These are phyloP conservation scores for Solanum aculeatissimum DNA, from an alignment of 305 asterid genomes.

Conservation along the genomic window DNA sequence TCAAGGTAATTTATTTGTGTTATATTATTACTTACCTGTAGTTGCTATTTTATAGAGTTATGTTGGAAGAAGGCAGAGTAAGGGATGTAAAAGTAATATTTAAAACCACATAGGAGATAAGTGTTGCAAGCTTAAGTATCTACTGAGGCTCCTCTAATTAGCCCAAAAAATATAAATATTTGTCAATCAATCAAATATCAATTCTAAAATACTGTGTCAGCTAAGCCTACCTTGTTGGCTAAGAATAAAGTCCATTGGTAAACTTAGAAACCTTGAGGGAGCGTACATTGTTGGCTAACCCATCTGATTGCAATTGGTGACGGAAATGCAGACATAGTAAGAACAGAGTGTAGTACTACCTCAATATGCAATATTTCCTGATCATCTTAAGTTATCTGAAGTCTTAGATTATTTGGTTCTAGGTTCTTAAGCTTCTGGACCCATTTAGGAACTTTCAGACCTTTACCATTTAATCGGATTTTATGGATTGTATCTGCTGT, in stretches of 20 bases:
- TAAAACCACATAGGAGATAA: background rate
- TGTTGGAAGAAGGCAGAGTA: background rate
- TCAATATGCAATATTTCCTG: background rate
- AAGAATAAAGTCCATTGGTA: background rate
- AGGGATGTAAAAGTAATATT: background rate
- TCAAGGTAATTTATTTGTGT: slow-evolving; percentile 31
- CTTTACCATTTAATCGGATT: background rate
- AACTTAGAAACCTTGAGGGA: background rate
- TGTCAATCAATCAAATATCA: background rate
- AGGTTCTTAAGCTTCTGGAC: background rate
- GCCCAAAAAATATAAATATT: background rate
- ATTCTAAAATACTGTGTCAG: background rate
- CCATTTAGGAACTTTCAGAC: background rate
- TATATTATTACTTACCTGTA: background rate
- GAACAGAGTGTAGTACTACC: background rate
- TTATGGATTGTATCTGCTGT: background rate
- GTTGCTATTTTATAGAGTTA: background rate
- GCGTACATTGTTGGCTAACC: background rate
- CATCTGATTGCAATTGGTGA: background rate
- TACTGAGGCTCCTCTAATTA: background rate
- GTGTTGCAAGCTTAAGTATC: background rate
- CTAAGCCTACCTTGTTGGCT: background rate
- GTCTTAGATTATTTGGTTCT: background rate
- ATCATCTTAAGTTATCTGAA: background rate
- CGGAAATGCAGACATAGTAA: background rate